Percentiles rank a stretch among this genome's conserved stretches.
Evolutionary conservation across 768 basidiomycete species (phyloP).

Genomic region (Naganishia randhawae): DNA sequence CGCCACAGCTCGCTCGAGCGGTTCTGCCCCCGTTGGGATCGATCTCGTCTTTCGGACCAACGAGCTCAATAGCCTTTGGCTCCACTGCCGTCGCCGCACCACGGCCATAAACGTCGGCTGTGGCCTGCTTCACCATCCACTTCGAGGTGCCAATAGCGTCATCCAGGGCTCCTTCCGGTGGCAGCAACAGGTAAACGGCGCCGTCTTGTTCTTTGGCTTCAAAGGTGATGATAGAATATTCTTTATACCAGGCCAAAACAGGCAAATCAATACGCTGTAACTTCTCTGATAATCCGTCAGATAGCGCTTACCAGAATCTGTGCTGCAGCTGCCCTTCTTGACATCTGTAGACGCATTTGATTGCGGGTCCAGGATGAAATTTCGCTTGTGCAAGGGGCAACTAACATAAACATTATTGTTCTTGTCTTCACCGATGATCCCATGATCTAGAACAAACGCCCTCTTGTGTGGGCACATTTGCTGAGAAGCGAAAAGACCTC

Average conservation of each 20-base stretch:
- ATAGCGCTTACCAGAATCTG: slow-evolving; percentile 56
- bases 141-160: slow-evolving; percentile 62
- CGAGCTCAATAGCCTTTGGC: slow-evolving; percentile 30
- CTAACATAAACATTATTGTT: slow-evolving; percentile 54
- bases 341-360: neutral
- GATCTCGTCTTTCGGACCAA: slow-evolving; percentile 33
- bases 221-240: slow-evolving; percentile 58
- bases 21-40: slow-evolving; percentile 21
- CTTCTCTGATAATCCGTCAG: neutral
- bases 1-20: slow-evolving; percentile 29
- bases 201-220: slow-evolving; percentile 56
- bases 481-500: slow-evolving; percentile 65
- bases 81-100: slow-evolving; percentile 39
- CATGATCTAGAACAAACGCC: slow-evolving; percentile 67
- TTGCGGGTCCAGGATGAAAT: slow-evolving; percentile 58
- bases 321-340: slow-evolving; percentile 58
- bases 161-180: slow-evolving; percentile 58
- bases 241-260: slow-evolving; percentile 3
- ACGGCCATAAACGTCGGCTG: slow-evolving; percentile 37
- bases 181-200: slow-evolving; percentile 58
- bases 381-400: slow-evolving; percentile 66
- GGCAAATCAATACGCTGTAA: slow-evolving; percentile 12
- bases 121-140: slow-evolving; percentile 59
- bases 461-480: slow-evolving; percentile 62
- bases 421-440: slow-evolving; percentile 63